phyloP scores from a whole-genome alignment of 495 filamentous ascomycete genomes.

The Neurospora sp. region DNA sequence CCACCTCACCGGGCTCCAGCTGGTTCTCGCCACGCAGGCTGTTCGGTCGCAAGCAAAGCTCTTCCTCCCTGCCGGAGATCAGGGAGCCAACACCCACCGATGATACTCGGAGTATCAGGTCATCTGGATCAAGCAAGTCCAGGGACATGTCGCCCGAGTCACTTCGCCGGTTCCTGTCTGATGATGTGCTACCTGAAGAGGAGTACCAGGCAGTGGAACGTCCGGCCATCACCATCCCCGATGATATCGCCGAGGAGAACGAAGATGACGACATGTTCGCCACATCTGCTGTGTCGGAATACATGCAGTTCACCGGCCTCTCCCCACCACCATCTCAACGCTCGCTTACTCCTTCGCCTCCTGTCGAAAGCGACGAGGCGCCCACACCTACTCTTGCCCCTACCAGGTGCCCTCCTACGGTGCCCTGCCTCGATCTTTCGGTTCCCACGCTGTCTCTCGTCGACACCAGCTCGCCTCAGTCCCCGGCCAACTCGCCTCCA shows the following conservation, averaged over 20 bases:
- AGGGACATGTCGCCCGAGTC: slow-evolving; percentile 40
- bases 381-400: slow-evolving; percentile 2
- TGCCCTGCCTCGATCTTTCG: background rate
- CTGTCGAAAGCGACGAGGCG: background rate
- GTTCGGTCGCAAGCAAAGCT: slow-evolving; percentile 28
- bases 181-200: slow-evolving; percentile 21
- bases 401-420: background rate
- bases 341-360: slow-evolving; percentile 20
- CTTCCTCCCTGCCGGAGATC: slow-evolving; percentile 13
- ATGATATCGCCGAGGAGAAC: slow-evolving; percentile 43
- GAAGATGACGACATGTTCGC: slow-evolving; percentile 49
- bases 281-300: slow-evolving; percentile 35
- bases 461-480: slow-evolving; percentile 7
- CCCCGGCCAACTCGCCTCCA: slow-evolving; percentile 18
- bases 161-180: slow-evolving; percentile 32
- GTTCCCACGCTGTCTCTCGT: slow-evolving; percentile 6
- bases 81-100: slow-evolving; percentile 1
- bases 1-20: slow-evolving; percentile 34
- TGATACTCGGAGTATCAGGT: slow-evolving; percentile 22
- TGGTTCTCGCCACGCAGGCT: slow-evolving; percentile 37
- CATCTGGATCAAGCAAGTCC: slow-evolving; percentile 29
- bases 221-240: slow-evolving; percentile 32
- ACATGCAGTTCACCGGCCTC: slow-evolving; percentile 30
- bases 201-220: slow-evolving; percentile 6
- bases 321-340: slow-evolving; percentile 40